phyloP scores from a whole-genome alignment of 108 stramenopile species.

The Nitzschia putrida region DNA sequence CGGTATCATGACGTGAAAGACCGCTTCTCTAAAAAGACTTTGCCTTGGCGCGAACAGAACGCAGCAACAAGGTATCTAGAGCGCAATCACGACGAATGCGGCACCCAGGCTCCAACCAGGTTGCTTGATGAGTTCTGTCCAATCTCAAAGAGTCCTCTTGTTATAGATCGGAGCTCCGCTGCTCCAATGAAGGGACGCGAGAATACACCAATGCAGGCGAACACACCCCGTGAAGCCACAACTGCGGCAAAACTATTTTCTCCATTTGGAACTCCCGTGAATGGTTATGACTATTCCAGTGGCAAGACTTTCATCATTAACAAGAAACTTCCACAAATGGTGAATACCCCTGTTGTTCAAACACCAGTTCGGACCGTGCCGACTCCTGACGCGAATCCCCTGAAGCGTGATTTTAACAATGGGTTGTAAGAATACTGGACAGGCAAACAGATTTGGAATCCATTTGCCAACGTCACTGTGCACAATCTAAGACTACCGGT shows the following conservation, averaged over 20 bases:
- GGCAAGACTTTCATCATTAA: not conserved
- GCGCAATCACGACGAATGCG: conserved; percentile 2
- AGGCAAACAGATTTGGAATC: no score
- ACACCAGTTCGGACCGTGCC: not conserved
- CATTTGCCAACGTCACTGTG: no score
- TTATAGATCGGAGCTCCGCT: not conserved
- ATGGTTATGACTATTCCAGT: conserved; percentile 14
- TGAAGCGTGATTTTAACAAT: conserved; percentile 1
- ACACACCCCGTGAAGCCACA: not conserved
- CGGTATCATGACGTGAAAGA: conserved; percentile 1
- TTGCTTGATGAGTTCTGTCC: not conserved
- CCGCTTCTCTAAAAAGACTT: conserved; percentile 9
- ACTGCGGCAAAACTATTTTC: not conserved
- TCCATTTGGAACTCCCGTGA: conserved; percentile 10
- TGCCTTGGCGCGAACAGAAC: conserved; percentile 17
- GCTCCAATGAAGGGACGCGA: not conserved
- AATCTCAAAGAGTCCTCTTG: not conserved
- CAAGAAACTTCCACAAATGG: not conserved
- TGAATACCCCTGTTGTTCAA: not conserved
- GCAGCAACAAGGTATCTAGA: conserved; percentile 8
- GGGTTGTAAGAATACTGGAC: not conserved
- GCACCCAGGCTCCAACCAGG: not conserved
- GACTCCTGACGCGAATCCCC: not conserved
- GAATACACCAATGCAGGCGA: not conserved
- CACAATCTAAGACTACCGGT: no score